These are phyloP conservation scores for Hyaloperonospora arabidopsidis DNA, from an alignment of 352 stramenopile genomes.

Conservation along the genomic window DNA sequence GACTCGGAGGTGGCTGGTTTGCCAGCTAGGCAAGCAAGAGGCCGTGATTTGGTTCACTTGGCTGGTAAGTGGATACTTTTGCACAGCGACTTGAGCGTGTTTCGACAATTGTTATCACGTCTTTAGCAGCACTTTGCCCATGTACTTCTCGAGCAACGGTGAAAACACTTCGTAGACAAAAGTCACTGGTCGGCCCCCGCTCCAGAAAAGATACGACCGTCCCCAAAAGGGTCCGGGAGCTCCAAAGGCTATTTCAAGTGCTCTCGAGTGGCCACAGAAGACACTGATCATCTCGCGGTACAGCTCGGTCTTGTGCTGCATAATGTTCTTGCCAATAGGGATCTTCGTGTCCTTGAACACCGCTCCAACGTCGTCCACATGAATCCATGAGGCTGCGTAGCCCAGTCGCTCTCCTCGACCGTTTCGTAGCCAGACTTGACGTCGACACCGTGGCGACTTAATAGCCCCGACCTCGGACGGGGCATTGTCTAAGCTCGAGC, in stretches of 20 bases:
- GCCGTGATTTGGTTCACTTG: constrained; percentile 2
- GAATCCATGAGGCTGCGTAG: constrained; percentile 78
- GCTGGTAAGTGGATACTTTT: constrained; percentile 9
- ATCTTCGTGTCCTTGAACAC: constrained; percentile 76
- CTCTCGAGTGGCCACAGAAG: constrained; percentile 49
- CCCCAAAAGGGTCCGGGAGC: constrained; percentile 71
- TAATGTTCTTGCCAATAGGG: constrained; percentile 78
- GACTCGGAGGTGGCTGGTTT: no score
- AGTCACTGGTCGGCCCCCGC: constrained; percentile 60
- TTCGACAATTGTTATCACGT: not conserved
- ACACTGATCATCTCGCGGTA: constrained; percentile 83
- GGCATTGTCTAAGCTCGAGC: constrained; percentile 31
- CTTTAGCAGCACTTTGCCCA: constrained; percentile 55
- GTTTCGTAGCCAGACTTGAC: constrained; percentile 79
- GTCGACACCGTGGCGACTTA: constrained; percentile 44
- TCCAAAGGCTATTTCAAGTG: constrained; percentile 59
- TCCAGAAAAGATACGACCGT: constrained; percentile 83
- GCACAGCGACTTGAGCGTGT: not conserved
- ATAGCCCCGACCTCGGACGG: constrained; percentile 47
- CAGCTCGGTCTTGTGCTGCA: constrained; percentile 76
- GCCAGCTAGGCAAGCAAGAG: no score
- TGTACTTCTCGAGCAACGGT: constrained; percentile 63
- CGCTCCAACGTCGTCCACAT: constrained; percentile 49
- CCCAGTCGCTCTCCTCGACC: constrained; percentile 56
- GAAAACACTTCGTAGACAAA: constrained; percentile 89